These are phyloP conservation scores for Pichia cephalocereana DNA, from an alignment of 805 yeast genomes.

Conservation along the genomic window DNA sequence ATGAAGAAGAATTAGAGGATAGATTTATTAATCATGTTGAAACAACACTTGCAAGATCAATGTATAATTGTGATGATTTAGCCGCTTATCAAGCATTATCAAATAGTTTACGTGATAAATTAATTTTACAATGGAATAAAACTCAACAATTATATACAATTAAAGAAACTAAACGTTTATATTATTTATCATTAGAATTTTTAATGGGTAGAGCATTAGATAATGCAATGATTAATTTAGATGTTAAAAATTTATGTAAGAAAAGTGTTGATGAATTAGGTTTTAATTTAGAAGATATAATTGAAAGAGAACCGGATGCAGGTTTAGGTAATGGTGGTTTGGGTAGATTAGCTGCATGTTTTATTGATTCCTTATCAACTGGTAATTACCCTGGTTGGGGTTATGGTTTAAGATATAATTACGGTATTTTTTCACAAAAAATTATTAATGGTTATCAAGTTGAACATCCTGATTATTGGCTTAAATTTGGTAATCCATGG, in stretches of 20 bases:
- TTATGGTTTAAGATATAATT: constrained; percentile 85
- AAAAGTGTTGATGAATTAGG: constrained; percentile 65
- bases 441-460: constrained; percentile 90
- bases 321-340: constrained; percentile 94
- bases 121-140: constrained; percentile 82
- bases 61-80: constrained; percentile 84
- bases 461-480: constrained; percentile 92
- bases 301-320: constrained; percentile 86
- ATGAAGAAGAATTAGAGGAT: constrained; percentile 51
- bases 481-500: constrained; percentile 86
- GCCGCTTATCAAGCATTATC: constrained; percentile 93
- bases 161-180: constrained; percentile 76
- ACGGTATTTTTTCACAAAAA: constrained; percentile 86
- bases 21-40: constrained; percentile 81
- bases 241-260: constrained; percentile 50
- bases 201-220: constrained; percentile 94
- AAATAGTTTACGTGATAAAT: constrained; percentile 64
- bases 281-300: constrained; percentile 76
- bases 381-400: constrained; percentile 95
- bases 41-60: constrained; percentile 80
- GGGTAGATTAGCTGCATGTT: constrained; percentile 92
- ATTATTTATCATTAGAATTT: constrained; percentile 80
- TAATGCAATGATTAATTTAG: constrained; percentile 80
- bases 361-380: constrained; percentile 79
- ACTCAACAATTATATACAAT: constrained; percentile 86